Percentiles rank a stretch among this genome's conserved stretches.
phyloP scores from a whole-genome alignment of 148 eudicot species.

The Rhododendron henanense region DNA sequence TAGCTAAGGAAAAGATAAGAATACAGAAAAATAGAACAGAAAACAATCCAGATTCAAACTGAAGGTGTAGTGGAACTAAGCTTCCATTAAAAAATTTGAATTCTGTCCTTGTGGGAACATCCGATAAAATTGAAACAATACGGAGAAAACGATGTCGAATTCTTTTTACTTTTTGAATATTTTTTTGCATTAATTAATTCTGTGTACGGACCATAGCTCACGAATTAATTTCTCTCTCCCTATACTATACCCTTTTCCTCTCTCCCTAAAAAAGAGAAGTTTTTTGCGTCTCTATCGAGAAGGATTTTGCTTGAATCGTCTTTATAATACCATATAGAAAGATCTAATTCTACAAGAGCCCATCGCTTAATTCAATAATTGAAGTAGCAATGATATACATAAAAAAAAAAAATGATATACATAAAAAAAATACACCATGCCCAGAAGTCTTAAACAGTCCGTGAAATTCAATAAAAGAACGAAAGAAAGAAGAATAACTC shows the following conservation, averaged over 20 bases:
- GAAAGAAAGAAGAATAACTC: not conserved
- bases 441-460: not conserved
- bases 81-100: not conserved
- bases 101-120: too few relatives aligned
- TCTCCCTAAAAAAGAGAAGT: not conserved
- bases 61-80: not conserved
- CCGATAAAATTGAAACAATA: too few relatives aligned
- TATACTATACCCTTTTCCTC: not conserved
- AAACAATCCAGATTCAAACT: not conserved
- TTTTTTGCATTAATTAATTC: not conserved
- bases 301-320: slow-evolving; percentile 15
- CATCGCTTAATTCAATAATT: not conserved
- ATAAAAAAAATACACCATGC: not conserved
- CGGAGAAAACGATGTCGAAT: not conserved
- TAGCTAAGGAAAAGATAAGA: not conserved
- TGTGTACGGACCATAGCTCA: not conserved
- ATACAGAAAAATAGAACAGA: not conserved
- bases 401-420: not conserved
- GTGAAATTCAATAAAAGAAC: not conserved
- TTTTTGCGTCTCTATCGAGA: slow-evolving; percentile 2
- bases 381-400: not conserved
- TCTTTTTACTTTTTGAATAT: not conserved
- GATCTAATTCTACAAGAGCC: not conserved
- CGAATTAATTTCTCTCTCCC: not conserved
- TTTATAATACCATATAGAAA: not conserved